Base-by-base conservation (phyloP, 2,329 filamentous ascomycete species). In the Metarhizium humberi region DNA sequence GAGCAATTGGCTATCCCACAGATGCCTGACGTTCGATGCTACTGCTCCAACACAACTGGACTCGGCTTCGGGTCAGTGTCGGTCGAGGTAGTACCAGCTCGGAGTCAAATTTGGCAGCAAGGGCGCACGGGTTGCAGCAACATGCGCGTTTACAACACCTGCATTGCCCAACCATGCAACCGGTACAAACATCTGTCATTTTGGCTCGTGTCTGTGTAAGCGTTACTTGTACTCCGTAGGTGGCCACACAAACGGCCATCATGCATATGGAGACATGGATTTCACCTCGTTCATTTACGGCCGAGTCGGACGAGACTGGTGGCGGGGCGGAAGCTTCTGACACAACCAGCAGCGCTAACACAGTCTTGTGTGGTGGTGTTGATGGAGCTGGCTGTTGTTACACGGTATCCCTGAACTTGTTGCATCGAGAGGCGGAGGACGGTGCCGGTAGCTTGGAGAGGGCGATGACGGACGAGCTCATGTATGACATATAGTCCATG, bases 231-330 rank as follows among this genome's bases (percentile, higher is more conserved):
- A 34, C 32, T 34, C 32, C 32, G 32, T 34, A 11, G 7, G 32
- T 34, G 32, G 32, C 32, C 38, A 40, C 38, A 40, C 38, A 40
- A 45, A 45, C 25, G 25, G 25, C 38, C 29, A 47, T 38, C 46
- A 46, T 42, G 38, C 51, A 46, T 53, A n/a, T 36, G 5, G 10
- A 47, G 11, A 55, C 20, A 30, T 36, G 54, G 25, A 14, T 3
- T 29, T 16, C 7, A 4, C 20, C 45, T 48, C 20, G 16, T 45
- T 11, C 45, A 42, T 38, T 50, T 29, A 40, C 51, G 47, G 55
- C 51, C 47, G 51, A 53, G 51, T 53, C 55, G 55, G 45, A 50
- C 14, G 29, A 30, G 20, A 29, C 45, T 14, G 25, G 20, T 34
- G 32, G 48, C 32, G 48, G 18, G 48, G 32, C 4, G 32, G 16